phyloP scores from a whole-genome alignment of 352 stramenopile genomes.

The Aphanomyces astaci region DNA sequence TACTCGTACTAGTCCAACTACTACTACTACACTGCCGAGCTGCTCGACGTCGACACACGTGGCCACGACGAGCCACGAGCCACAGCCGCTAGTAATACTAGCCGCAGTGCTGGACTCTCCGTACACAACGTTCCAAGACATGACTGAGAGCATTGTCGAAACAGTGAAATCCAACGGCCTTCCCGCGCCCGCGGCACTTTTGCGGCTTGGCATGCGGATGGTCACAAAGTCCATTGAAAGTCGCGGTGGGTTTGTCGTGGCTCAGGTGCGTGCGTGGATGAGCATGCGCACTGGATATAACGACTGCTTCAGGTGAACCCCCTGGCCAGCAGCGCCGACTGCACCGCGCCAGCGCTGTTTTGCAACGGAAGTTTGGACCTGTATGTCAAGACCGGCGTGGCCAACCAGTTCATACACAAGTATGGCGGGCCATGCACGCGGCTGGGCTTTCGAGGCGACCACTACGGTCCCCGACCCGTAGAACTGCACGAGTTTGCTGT shows the following conservation, averaged over 20 bases:
- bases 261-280: slow-evolving; percentile 51
- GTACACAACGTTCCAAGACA: slow-evolving; percentile 55
- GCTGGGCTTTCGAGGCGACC: slow-evolving; percentile 2
- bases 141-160: slow-evolving; percentile 54
- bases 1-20: too few relatives aligned
- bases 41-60: too few relatives aligned
- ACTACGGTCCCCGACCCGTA: neutral
- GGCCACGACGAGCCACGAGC: too few relatives aligned
- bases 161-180: slow-evolving; percentile 63
- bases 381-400: slow-evolving; percentile 64
- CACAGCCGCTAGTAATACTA: slow-evolving; percentile 47
- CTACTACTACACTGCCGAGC: too few relatives aligned
- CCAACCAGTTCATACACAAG: slow-evolving; percentile 39
- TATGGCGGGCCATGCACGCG: slow-evolving; percentile 41
- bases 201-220: slow-evolving; percentile 50
- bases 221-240: slow-evolving; percentile 66
- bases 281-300: slow-evolving; percentile 35
- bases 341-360: slow-evolving; percentile 64
- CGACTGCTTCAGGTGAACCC: neutral
- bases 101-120: slow-evolving; percentile 58
- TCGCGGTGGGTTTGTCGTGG: slow-evolving; percentile 56
- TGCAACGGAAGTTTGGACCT: slow-evolving; percentile 49
- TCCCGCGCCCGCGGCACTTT: slow-evolving; percentile 46
- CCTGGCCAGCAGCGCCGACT: slow-evolving; percentile 20
- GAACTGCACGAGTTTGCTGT: neutral